These are phyloP conservation scores for Hypoxylon lenormandii DNA, from an alignment of 495 filamentous ascomycete genomes.

Conservation along the genomic window DNA sequence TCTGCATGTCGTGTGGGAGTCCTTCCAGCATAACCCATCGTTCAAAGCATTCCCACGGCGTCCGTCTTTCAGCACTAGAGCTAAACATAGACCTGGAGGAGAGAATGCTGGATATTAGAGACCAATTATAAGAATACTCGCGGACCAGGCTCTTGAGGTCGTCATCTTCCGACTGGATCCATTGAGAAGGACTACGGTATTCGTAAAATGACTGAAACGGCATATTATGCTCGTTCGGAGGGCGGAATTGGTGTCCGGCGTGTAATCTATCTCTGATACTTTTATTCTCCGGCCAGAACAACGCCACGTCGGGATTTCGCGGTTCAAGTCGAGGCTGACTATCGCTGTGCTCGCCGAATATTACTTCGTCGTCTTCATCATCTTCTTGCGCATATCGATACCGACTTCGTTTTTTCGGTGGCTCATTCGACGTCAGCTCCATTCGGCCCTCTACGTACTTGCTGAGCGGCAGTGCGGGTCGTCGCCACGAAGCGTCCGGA, in stretches of 20 bases:
- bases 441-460: conserved; percentile 88
- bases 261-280: conserved; percentile 88
- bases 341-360: conserved; percentile 61
- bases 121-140: conserved; percentile 97
- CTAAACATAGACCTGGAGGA: conserved; percentile 77
- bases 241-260: conserved; percentile 90
- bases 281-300: conserved; percentile 92
- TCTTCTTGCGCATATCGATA: conserved; percentile 80
- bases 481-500: conserved; percentile 78
- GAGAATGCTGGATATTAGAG: conserved; percentile 83
- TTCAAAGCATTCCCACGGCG: conserved; percentile 99
- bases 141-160: conserved; percentile 84
- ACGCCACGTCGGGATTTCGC: conserved; percentile 79
- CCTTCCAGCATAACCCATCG: conserved; percentile 92
- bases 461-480: conserved; percentile 81
- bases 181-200: conserved; percentile 83
- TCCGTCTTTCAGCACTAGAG: conserved; percentile 87
- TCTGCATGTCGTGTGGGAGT: conserved; percentile 87
- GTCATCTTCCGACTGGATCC: conserved; percentile 89
- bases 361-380: conserved; percentile 67
- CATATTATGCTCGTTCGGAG: conserved; percentile 90
- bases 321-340: conserved; percentile 65
- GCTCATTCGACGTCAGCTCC: conserved; percentile 71
- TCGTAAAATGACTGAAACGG: conserved; percentile 91
- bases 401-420: conserved; percentile 78